Base-by-base conservation (phyloP, 129 eudicot genomes). In the Flaveria brownii region DNA sequence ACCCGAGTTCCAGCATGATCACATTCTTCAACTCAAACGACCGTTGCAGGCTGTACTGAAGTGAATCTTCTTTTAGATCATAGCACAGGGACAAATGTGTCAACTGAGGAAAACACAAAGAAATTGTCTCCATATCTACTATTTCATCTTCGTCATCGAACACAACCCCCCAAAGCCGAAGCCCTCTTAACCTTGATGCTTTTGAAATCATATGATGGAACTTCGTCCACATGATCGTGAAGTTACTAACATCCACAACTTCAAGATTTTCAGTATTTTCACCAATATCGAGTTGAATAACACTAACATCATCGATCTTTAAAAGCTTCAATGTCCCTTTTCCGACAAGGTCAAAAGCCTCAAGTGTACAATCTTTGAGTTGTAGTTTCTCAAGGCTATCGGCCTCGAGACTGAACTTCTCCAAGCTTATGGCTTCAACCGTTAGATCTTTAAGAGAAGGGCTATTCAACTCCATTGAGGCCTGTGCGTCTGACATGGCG, bases 121-220 rank as follows among this genome's bases (percentile, higher is more conserved):
- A 85, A 71, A 92, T 86, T 11, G 90, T 85, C 71, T 88, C 98
- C 82, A 92, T 81, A 80, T 92, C 96, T 6, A 92, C 96, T 33
- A 92, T 74, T 80, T 92, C 98, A 50, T 92, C 96, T 55, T 92
- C 97, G 55, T 92, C 96, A 23, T 92, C 98, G 78, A 92, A 92
- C 67, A 89, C 94, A 54, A 89, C 97, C 23, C 85, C 90, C 98
- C 98, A 92, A 30, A 92, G 96, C 73, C 96, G 81, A 59, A 92
- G 96, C 64, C 85, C 87, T 56, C 88, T 79, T 80, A 92, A 73
- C 51, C 84, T 87, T 10, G 91, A 83, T 0, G 98, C 90, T 72
- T 83, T 84, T 6, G 98, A 89, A 45, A 92, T 92, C 98, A 92
- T 92, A 70, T 79, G 82, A 59, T 92, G 89, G 46, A 92, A 92